phyloP scores from a whole-genome alignment of 1,284 basidiomycete species.

The Wolfiporia cocos region DNA sequence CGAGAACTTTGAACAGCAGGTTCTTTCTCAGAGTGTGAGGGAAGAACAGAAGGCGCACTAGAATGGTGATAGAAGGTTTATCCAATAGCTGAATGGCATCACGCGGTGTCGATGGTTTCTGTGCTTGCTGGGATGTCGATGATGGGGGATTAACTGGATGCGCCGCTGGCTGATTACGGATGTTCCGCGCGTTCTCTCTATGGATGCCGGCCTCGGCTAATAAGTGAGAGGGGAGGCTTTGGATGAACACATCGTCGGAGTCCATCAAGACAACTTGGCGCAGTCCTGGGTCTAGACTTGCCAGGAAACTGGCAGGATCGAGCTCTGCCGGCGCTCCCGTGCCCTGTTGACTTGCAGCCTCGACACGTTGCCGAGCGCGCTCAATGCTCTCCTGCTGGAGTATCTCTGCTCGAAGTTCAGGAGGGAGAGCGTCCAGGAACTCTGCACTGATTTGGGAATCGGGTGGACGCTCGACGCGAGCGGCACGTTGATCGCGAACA shows the following conservation, averaged over 20 bases:
- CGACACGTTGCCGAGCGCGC: slow-evolving; percentile 55
- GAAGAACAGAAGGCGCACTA: slow-evolving; percentile 94
- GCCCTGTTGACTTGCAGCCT: slow-evolving; percentile 30
- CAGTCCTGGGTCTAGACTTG: slow-evolving; percentile 78
- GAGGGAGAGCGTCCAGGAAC: slow-evolving; percentile 94
- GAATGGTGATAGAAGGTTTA: slow-evolving; percentile 83
- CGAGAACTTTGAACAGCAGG: slow-evolving; percentile 84
- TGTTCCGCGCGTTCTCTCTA: slow-evolving; percentile 36
- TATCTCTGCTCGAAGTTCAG: slow-evolving; percentile 95
- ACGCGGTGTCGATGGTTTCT: slow-evolving; percentile 50
- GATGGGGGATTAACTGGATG: slow-evolving; percentile 31
- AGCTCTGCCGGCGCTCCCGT: slow-evolving; percentile 61
- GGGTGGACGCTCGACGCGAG: slow-evolving; percentile 62
- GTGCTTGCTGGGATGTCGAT: slow-evolving; percentile 23
- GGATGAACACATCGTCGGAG: slow-evolving; percentile 79
- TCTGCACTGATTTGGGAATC: slow-evolving; percentile 91
- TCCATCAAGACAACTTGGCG: slow-evolving; percentile 86
- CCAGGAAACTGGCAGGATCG: slow-evolving; percentile 84
- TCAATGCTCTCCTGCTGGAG: slow-evolving; percentile 92
- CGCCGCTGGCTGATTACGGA: slow-evolving; percentile 20
- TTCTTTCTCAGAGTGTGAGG: slow-evolving; percentile 88
- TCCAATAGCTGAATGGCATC: slow-evolving; percentile 96
- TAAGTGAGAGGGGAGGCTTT: slow-evolving; percentile 76
- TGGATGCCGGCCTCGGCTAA: slow-evolving; percentile 74
- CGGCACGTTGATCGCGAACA: slow-evolving; percentile 83